A percentile compares a stretch with the other conserved stretches of the same genome.
These are phyloP conservation scores for Arthrobotrys iridis DNA, from an alignment of 2,329 filamentous ascomycete species.

Conservation along the genomic window DNA sequence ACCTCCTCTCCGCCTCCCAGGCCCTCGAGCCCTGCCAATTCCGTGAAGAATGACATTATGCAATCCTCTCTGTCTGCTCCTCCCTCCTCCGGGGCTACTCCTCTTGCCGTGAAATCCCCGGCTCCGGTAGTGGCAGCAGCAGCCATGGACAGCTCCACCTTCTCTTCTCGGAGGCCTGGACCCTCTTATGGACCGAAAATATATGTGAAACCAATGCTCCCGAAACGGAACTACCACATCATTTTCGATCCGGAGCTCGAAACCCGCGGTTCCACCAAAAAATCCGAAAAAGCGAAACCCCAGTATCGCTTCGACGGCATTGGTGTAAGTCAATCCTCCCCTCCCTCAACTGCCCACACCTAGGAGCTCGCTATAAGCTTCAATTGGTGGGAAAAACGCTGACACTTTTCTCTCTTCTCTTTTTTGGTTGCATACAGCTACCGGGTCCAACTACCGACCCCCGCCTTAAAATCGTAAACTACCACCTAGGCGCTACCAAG, in stretches of 20 bases:
- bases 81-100: slow-evolving; percentile 4
- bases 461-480: slow-evolving; percentile 74
- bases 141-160: slow-evolving; percentile 33
- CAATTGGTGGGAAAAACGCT: slow-evolving; percentile 31
- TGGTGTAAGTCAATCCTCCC: slow-evolving; percentile 62
- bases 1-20: slow-evolving; percentile 50
- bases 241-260: slow-evolving; percentile 73
- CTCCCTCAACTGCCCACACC: slow-evolving; percentile 45
- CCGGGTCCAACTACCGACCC: slow-evolving; percentile 86
- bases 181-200: slow-evolving; percentile 45
- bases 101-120: slow-evolving; percentile 4
- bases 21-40: slow-evolving; percentile 47
- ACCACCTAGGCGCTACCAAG: slow-evolving; percentile 70
- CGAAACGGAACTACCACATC: slow-evolving; percentile 67
- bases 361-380: not conserved
- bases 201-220: slow-evolving; percentile 64
- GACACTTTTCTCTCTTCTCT: slow-evolving; percentile 61
- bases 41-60: slow-evolving; percentile 32
- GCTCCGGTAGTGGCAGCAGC: not conserved
- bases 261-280: slow-evolving; percentile 67
- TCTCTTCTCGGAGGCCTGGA: slow-evolving; percentile 31
- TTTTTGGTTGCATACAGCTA: slow-evolving; percentile 64
- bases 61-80: not conserved
- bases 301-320: slow-evolving; percentile 67
- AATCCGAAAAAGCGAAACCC: slow-evolving; percentile 64